Evolutionary conservation across 192 early-diverging fungal species (phyloP), one percentile per base, ranked within the genome.

Genomic region (Mortierella claussenii): DNA sequence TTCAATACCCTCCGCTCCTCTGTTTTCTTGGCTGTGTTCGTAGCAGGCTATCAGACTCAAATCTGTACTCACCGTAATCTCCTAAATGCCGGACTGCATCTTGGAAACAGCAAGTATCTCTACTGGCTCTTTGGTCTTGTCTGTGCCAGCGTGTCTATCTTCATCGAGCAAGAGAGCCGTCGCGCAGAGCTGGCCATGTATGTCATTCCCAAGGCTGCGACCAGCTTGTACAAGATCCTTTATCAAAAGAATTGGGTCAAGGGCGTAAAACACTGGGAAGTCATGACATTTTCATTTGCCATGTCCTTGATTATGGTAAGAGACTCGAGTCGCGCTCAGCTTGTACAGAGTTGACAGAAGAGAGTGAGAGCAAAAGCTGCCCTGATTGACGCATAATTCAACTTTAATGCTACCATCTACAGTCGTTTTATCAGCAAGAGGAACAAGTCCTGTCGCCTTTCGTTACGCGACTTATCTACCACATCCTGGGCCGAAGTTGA

Each of bases 131-230:
- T 86, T 55, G 91, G 90, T 2, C 49, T 88, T 23, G 45, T 85
- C 18, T 84, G 82, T 28, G 59, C 87, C 26, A 52, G 69, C 1
- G 62, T 87, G 1, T 65, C 73, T 11, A 92, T 94, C 53, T 83
- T 94, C 60, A 24, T 91, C 17, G 93, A 94, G 68, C 81, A 93
- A 36, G 91, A 89, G 69, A 69, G 65, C n/a, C 71, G 89, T 50
- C 82, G 93, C 10, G 68, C 82, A 18, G 91, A 94, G 57, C 71
- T 93, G 54, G 91, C 91, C 6, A 83, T 94, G 76, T 93, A 94
- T 78, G 88, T 90, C 4, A 49, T 92, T 7, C 93, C 93, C 2
- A 92, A 92, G 66, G 93, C 90, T 1, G 74, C 90, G 2, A 66
- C 82, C 45, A 86, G 83, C 59, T 76, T 91, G 32, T 94, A 92